Percentiles rank a stretch among this genome's conserved stretches.
These are phyloP conservation scores for Plasmodium relictum DNA, from an alignment of 169 alveolate species.

Conservation along the genomic window DNA sequence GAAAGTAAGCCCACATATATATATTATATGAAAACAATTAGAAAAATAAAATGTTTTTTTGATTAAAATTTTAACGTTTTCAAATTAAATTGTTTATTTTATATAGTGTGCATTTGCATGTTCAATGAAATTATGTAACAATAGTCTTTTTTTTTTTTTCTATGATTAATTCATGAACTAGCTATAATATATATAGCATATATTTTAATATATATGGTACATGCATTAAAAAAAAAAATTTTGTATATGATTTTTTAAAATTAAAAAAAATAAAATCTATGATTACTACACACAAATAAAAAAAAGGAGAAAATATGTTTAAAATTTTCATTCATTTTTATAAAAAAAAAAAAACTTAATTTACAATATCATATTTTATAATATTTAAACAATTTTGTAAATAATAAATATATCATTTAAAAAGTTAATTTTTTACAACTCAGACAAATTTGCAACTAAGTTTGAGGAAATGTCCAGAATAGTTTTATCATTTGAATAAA, in stretches of 20 bases:
- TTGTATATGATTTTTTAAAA: neutral
- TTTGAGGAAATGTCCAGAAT: neutral
- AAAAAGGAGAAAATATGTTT: neutral
- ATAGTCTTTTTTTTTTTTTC: neutral
- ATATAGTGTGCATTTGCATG: constrained; percentile 22
- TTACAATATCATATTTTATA: neutral
- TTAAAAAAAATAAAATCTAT: neutral
- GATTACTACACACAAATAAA: neutral
- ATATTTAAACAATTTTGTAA: neutral
- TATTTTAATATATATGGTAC: no score
- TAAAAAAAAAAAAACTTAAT: neutral
- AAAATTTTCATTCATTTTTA: neutral
- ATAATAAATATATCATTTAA: neutral
- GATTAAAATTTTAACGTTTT: neutral
- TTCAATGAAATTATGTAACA: neutral
- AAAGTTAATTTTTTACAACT: neutral
- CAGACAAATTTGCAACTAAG: neutral
- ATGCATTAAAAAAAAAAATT: no score
- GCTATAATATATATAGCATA: neutral
- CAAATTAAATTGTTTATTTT: constrained; percentile 11
- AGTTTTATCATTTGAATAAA: neutral
- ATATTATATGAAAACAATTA: constrained; percentile 2
- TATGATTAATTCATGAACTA: neutral
- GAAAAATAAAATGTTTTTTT: neutral
- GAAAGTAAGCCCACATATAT: neutral